A percentile compares a stretch with the other conserved stretches of the same genome.
Conservation (phyloP, 2,329 filamentous ascomycete genomes). For the Calonectria pseudoturangicola region DNA sequence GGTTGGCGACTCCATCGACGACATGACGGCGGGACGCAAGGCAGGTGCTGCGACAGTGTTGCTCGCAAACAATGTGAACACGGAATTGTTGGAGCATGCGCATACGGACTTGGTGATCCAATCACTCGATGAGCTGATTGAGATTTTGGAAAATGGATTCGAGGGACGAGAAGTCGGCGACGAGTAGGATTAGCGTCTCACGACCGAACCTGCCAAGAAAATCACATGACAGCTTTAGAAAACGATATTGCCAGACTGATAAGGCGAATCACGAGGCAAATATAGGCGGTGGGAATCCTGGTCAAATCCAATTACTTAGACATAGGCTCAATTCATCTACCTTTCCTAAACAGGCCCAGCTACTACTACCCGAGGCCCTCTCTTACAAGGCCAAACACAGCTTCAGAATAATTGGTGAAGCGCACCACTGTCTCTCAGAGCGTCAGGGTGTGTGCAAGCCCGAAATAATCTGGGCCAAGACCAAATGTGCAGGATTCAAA, state of each 20-base stretch:
- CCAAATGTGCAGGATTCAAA: slow-evolving; percentile 50
- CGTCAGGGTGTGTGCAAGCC: slow-evolving; percentile 40
- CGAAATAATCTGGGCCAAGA: slow-evolving; percentile 41
- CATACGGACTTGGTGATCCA: slow-evolving; percentile 85
- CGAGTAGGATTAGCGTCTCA: slow-evolving; percentile 26
- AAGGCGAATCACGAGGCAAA: slow-evolving; percentile 20
- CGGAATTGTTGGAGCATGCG: slow-evolving; percentile 79
- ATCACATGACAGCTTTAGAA: not conserved
- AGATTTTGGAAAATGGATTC: slow-evolving; percentile 85
- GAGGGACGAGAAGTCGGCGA: slow-evolving; percentile 65
- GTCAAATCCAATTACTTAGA: slow-evolving; percentile 40
- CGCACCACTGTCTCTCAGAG: slow-evolving; percentile 42
- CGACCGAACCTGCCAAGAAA: not conserved
- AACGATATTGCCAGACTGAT: slow-evolving; percentile 7
- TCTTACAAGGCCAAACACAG: slow-evolving; percentile 48
- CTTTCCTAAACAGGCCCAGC: slow-evolving; percentile 47
- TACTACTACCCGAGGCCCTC: slow-evolving; percentile 47
- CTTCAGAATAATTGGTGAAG: slow-evolving; percentile 45
- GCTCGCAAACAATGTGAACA: slow-evolving; percentile 88
- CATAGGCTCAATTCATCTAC: slow-evolving; percentile 51
- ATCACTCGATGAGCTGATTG: slow-evolving; percentile 84
- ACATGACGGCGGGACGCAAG: slow-evolving; percentile 89
- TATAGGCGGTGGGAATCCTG: not conserved
- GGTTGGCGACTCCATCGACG: slow-evolving; percentile 90
- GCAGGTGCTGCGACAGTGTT: slow-evolving; percentile 95